Evolutionary conservation across 164 flowering plant genomes (phyloP).

Genomic region (Pachysandra terminalis): DNA sequence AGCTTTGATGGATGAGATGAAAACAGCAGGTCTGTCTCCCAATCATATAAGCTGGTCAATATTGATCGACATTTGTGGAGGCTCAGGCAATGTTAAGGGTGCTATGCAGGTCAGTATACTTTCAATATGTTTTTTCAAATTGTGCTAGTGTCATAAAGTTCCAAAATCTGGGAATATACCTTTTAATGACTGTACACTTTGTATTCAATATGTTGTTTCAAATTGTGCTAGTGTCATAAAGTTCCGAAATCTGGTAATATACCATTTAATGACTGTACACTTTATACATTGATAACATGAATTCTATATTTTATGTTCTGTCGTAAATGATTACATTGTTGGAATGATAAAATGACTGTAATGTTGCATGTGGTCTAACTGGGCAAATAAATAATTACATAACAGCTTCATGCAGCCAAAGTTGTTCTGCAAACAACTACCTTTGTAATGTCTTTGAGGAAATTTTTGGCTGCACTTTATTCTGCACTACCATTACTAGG

Average conservation of each 20-base stretch:
- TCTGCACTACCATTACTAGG: too few relatives aligned
- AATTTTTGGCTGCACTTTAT: too few relatives aligned
- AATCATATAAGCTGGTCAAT: conserved; percentile 83
- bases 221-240: background rate
- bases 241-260: background rate
- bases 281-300: too few relatives aligned
- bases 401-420: too few relatives aligned
- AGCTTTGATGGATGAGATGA: conserved; percentile 80
- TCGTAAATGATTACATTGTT: too few relatives aligned
- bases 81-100: conserved; percentile 51
- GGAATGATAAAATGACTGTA: too few relatives aligned
- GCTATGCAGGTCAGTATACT: conserved; percentile 57
- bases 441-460: too few relatives aligned
- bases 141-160: background rate
- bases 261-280: background rate
- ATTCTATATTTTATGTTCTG: too few relatives aligned
- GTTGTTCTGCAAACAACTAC: too few relatives aligned
- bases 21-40: conserved; percentile 60
- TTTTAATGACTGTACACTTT: background rate
- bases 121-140: background rate
- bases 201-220: background rate
- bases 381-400: too few relatives aligned
- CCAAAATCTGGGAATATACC: background rate
- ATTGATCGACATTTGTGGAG: conserved; percentile 67
- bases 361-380: too few relatives aligned